Evolutionary conservation across 2,329 filamentous ascomycete genomes (phyloP), one percentile per base, ranked within the genome.

Genomic region (Samsoniella hepiali): DNA sequence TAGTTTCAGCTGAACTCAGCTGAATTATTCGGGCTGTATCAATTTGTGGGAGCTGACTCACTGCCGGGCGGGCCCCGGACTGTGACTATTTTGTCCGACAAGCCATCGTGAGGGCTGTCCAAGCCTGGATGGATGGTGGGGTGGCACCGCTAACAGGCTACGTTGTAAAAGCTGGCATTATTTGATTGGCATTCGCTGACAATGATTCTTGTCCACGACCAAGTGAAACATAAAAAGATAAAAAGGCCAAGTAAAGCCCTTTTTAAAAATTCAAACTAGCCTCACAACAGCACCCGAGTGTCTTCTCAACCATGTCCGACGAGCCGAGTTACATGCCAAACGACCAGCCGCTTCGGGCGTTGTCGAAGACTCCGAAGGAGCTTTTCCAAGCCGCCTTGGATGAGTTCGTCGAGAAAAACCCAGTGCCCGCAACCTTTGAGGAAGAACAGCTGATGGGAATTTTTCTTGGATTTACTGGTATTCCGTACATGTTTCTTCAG

Each of bases 401-500:
- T 38, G 71, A 75, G 29, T 72, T 79, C 45, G 65, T 80, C 54
- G 66, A 68, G 58, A 70, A 68, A 53, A 73, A 72, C 22, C 77
- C 77, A 2, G 79, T 78, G 0, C 72, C 72, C 27, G 65, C 71
- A 15, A 64, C 68, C 3, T 79, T 80, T 62, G 64, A 70, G 7
- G 69, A 69, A 13, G 69, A 70, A 11, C 66, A 72, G 15, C 71
- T 80, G 13, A 74, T 77, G n/a, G 84, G 84, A 0, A 69, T 87
- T 13, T 83, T 81, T 68, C 75, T 73, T 2, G 84, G 84, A 1
- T 83, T 83, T 17, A 85, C 82, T 2, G 81, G 82, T 15, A 73
- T 85, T n/a, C 81, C 82, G 5, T 83, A 84, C 65, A 75, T 87
- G 10, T 84, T 87, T 71, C 78, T 83, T 29, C 75, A 76, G 9